Evolutionary conservation across 371 early-diverging fungal genomes (phyloP).

Genomic region (Phascolomyces articulosus): DNA sequence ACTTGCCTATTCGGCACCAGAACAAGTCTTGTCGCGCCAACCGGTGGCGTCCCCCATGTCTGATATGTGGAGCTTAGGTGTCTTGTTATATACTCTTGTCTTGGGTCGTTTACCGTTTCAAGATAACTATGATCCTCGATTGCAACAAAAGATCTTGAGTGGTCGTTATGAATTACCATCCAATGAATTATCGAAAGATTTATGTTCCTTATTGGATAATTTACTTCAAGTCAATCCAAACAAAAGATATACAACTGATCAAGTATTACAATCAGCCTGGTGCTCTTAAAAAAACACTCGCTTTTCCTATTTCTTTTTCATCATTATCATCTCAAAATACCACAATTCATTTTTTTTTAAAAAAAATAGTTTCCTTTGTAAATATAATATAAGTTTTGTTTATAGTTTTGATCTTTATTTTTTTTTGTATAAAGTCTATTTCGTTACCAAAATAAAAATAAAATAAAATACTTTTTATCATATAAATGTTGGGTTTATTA

Average conservation of each 20-base stretch:
- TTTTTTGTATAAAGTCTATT: too few relatives aligned
- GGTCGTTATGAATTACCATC: conserved; percentile 51
- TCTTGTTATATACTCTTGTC: conserved; percentile 74
- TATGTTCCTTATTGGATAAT: conserved; percentile 21
- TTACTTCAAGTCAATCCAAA: conserved; percentile 33
- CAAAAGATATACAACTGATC: conserved; percentile 21
- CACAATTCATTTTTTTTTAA: too few relatives aligned
- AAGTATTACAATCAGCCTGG: conserved; percentile 37
- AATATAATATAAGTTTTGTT: too few relatives aligned
- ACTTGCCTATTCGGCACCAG: conserved; percentile 79
- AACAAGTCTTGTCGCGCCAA: conserved; percentile 38
- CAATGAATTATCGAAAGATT: conserved; percentile 18
- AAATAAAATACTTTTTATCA: too few relatives aligned
- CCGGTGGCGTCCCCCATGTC: conserved; percentile 46
- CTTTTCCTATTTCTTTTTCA: background rate
- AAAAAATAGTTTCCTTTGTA: too few relatives aligned
- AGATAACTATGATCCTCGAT: conserved; percentile 73
- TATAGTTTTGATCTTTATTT: too few relatives aligned
- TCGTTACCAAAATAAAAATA: too few relatives aligned
- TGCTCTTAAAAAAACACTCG: conserved; percentile 3
- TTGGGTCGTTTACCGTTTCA: conserved; percentile 77
- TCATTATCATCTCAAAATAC: too few relatives aligned
- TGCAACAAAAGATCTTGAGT: conserved; percentile 68
- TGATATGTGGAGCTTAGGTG: conserved; percentile 88
- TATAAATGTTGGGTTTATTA: too few relatives aligned